These are phyloP conservation scores for Bonia amplexicaulis DNA, from an alignment of 176 grass and related monocot genomes.

Conservation along the genomic window DNA sequence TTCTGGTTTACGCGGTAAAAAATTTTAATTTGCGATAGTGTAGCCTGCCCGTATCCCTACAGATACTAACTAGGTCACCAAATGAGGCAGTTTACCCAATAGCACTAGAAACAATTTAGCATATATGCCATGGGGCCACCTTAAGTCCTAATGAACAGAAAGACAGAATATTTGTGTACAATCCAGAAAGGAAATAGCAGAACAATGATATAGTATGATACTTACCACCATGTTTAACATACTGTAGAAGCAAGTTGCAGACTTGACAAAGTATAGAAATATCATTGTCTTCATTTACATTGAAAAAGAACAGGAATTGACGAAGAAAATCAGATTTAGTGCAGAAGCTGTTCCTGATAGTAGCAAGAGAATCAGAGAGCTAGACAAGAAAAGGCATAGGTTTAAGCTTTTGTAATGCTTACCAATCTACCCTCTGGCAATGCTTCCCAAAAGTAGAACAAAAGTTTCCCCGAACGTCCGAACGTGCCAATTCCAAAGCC, in stretches of 20 bases:
- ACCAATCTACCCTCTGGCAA: constrained; percentile 73
- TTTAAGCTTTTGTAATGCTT: constrained; percentile 17
- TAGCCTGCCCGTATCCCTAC: too few relatives aligned
- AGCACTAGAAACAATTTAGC: neutral
- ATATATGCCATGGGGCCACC: neutral
- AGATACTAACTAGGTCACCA: neutral
- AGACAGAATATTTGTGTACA: neutral
- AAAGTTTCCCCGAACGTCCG: constrained; percentile 60
- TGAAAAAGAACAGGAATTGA: constrained; percentile 94
- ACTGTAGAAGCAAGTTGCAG: constrained; percentile 65
- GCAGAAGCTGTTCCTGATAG: constrained; percentile 67
- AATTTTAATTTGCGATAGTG: too few relatives aligned
- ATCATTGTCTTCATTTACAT: constrained; percentile 64
- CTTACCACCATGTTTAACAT: constrained; percentile 58
- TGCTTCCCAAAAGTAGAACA: constrained; percentile 62
- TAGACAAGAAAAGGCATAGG: constrained; percentile 11
- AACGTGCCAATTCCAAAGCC: constrained; percentile 52
- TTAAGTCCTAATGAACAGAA: neutral
- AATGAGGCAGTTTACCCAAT: neutral
- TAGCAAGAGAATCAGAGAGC: constrained; percentile 35
- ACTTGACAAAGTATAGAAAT: constrained; percentile 65
- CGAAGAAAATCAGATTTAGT: constrained; percentile 80
- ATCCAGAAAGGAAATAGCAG: neutral
- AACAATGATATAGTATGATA: neutral
- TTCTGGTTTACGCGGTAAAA: too few relatives aligned